Evolutionary conservation across 257 asterid genomes (phyloP), one percentile per base, ranked within the genome.

Genomic region (Solanum pimpinellifolium): DNA sequence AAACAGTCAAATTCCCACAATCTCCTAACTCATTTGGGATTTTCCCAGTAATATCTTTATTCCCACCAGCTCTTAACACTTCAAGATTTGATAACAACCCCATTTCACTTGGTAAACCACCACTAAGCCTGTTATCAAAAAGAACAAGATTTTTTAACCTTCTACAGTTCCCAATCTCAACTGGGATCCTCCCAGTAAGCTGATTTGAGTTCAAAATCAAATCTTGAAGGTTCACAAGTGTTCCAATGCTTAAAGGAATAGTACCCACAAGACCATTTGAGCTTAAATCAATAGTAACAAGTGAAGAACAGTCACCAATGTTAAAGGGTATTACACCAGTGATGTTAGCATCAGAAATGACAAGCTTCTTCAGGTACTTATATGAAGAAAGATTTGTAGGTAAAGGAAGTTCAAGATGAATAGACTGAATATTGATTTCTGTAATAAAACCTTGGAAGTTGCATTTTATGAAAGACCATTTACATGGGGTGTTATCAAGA

Each of bases 131-230:
- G 83, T 91, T 91, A 83, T 91, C 93, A 42, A 78, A 88, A n/a
- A 91, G 88, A 20, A 60, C 70, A 59, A 91, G 91, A 25, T 81
- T 91, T 88, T 77, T 89, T 80, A 91, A 65, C 27, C 82, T 82
- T 25, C 37, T 82, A 5, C 93, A 91, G 8, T 31, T 86, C 31
- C 89, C 70, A 2, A 91, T 16, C 89, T 91, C 92, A 81, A 41
- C 86, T 62, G 93, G 93, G 88, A 91, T 91, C 78, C 72, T 90
- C 37, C 93, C 93, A 21, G 93, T 88, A 39, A 91, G 84, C 39
- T 86, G 92, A 73, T 91, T 91, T 10, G 93, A 90, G 68, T 86
- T 91, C 90, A 91, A 85, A 42, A 89, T 46, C 87, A 91, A 89
- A 35, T 89, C 92, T 77, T 89, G 84, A 23, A 91, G 91, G n/a